Base-by-base conservation (phyloP, 495 filamentous ascomycete genomes). In the Penicillium fimorum region DNA sequence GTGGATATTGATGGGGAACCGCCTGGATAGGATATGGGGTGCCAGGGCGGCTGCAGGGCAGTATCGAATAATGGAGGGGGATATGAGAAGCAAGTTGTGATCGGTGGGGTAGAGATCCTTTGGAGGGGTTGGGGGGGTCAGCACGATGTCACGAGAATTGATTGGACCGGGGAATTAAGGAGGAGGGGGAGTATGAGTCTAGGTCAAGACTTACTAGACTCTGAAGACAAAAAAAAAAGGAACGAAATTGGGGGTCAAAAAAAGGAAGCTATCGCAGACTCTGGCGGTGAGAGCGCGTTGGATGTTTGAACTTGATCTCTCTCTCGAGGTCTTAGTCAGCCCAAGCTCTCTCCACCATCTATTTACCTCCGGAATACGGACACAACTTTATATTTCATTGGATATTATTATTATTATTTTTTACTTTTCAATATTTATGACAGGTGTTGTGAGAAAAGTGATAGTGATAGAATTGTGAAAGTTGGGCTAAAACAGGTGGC, bases 271-370 rank as follows among this genome's bases (percentile, higher is more conserved):
- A 54, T 54, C 37, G 22, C 29, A 59, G 50, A 59, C 58, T 58
- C 66, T 69, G 66, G 70, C 70, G 70, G 70, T 72, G 70, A 67
- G 63, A 53, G 57, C 53, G 62, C 55, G 63, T 63, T 46, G 49
- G 49, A 49, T 47, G 52, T 57, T 46, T 41, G 50, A 33, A 53
- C 37, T 44, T 33, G 45, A 17, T 17, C 47, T 47, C 35, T 30
- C 33, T 49, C 47, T 66, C 56, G 61, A 37, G 50, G 27, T 53
- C 44, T 62, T 59, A 59, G 60, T 63, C 60, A 63, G 43, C 60
- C 20, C 27, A 24, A 49, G 50, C 55, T 55, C 57, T 44, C 37
- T 9, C 24, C n/a, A 13, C 35, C 5, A 13, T 37, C 2, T 12
- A 22, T 22, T 22, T 22, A 22, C 22, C 22, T 22, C 22, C 2